These are phyloP conservation scores for Microsporum canis DNA, from an alignment of 2,329 filamentous ascomycete species.

Conservation along the genomic window DNA sequence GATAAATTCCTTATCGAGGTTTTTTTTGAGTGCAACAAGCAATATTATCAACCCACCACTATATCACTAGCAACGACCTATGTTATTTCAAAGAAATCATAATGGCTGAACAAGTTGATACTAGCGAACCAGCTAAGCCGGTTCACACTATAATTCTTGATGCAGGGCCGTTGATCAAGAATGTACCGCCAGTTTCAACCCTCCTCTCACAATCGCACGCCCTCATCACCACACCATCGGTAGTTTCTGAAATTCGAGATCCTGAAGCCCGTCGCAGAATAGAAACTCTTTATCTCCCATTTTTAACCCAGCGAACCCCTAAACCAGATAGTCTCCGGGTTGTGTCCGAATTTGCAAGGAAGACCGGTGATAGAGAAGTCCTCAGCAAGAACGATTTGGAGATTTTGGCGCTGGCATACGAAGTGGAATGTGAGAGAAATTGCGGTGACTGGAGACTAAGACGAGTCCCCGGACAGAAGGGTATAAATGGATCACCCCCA, in stretches of 20 bases:
- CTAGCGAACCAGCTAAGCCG: slow-evolving; percentile 42
- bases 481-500: slow-evolving; percentile 58
- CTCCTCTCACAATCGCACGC: slow-evolving; percentile 65
- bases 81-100: not conserved
- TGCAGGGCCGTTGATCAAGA: slow-evolving; percentile 85
- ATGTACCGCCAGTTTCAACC: slow-evolving; percentile 73
- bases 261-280: slow-evolving; percentile 66
- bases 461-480: slow-evolving; percentile 66
- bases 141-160: slow-evolving; percentile 81
- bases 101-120: slow-evolving; percentile 18
- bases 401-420: slow-evolving; percentile 80
- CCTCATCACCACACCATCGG: slow-evolving; percentile 72
- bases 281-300: slow-evolving; percentile 74
- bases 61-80: not conserved
- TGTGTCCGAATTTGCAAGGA: slow-evolving; percentile 72
- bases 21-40: not conserved
- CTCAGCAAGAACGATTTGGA: slow-evolving; percentile 83
- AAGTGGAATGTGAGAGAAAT: slow-evolving; percentile 84
- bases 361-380: slow-evolving; percentile 79
- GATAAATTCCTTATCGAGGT: slow-evolving; percentile 9
- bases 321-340: slow-evolving; percentile 65
- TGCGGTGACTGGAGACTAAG: slow-evolving; percentile 79
- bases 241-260: slow-evolving; percentile 81
- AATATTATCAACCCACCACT: not conserved
- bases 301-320: slow-evolving; percentile 66